Conservation (phyloP, 345 rosid genomes). For the Hypericum androsaemum region DNA sequence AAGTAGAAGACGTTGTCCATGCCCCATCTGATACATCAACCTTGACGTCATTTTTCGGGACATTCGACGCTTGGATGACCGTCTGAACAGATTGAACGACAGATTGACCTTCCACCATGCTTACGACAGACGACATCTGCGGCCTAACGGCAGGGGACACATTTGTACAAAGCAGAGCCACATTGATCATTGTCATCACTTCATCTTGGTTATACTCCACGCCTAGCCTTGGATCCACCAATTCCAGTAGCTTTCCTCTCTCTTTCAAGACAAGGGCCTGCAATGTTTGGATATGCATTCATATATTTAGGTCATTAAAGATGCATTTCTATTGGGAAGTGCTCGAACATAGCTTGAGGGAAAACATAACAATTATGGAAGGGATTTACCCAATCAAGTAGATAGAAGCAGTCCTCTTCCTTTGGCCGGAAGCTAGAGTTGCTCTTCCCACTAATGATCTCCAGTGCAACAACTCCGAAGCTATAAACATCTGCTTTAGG, state of each 20-base stretch:
- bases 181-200: conserved; percentile 33
- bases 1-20: conserved; percentile 23
- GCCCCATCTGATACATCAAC: conserved; percentile 22
- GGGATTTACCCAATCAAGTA: too few species aligned
- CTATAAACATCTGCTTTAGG: too few species aligned
- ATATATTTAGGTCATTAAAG: background rate
- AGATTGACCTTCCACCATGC: conserved; percentile 43
- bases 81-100: conserved; percentile 13
- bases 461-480: too few species aligned
- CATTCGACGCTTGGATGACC: background rate
- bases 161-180: conserved; percentile 39
- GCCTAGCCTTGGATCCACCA: conserved; percentile 38
- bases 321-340: too few species aligned
- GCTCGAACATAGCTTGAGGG: too few species aligned
- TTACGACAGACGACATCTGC: conserved; percentile 45
- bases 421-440: too few species aligned
- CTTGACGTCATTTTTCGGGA: conserved; percentile 7
- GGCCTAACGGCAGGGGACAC: conserved; percentile 33
- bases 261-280: conserved; percentile 35
- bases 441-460: too few species aligned
- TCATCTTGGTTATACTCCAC: conserved; percentile 33
- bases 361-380: too few species aligned
- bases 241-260: conserved; percentile 24
- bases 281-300: background rate
- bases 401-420: too few species aligned